These are phyloP conservation scores for Lachnellula willkommii DNA, from an alignment of 2,329 filamentous ascomycete species.

Conservation along the genomic window DNA sequence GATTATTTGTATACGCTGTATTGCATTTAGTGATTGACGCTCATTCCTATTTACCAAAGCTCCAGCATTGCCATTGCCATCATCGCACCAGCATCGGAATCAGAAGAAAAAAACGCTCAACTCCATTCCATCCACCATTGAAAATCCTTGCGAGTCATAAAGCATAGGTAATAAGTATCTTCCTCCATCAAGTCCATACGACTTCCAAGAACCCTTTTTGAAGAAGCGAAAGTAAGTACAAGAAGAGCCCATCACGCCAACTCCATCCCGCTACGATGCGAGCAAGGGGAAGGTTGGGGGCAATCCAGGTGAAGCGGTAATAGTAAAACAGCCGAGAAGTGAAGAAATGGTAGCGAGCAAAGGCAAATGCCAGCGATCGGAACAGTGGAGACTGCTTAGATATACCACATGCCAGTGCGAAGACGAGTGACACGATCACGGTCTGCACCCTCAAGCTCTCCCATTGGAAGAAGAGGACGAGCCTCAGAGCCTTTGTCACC, in stretches of 20 bases:
- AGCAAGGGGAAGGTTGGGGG: slow-evolving; percentile 4
- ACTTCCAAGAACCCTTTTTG: slow-evolving; percentile 11
- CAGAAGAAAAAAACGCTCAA: background rate
- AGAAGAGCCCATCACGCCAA: slow-evolving; percentile 9
- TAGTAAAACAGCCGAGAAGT: slow-evolving; percentile 20
- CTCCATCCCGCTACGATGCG: slow-evolving; percentile 7
- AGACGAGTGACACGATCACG: slow-evolving; percentile 15
- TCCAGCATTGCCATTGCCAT: background rate
- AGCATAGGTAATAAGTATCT: slow-evolving; percentile 2
- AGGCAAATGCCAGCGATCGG: slow-evolving; percentile 16
- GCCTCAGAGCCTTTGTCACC: slow-evolving; percentile 16
- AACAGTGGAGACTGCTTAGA: slow-evolving; percentile 16
- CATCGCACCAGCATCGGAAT: background rate
- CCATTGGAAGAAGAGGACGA: slow-evolving; percentile 26
- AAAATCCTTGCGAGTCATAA: background rate
- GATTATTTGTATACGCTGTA: no score
- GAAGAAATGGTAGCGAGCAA: slow-evolving; percentile 12
- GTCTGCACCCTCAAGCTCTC: slow-evolving; percentile 12
- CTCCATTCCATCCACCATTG: background rate
- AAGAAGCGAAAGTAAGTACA: slow-evolving; percentile 18
- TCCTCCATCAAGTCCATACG: slow-evolving; percentile 14
- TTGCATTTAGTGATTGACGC: no score
- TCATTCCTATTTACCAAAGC: background rate
- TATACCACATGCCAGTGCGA: slow-evolving; percentile 32
- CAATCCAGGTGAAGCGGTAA: slow-evolving; percentile 11